Conservation (phyloP, 169 alveolate genomes). For the Plasmodium ovale region DNA sequence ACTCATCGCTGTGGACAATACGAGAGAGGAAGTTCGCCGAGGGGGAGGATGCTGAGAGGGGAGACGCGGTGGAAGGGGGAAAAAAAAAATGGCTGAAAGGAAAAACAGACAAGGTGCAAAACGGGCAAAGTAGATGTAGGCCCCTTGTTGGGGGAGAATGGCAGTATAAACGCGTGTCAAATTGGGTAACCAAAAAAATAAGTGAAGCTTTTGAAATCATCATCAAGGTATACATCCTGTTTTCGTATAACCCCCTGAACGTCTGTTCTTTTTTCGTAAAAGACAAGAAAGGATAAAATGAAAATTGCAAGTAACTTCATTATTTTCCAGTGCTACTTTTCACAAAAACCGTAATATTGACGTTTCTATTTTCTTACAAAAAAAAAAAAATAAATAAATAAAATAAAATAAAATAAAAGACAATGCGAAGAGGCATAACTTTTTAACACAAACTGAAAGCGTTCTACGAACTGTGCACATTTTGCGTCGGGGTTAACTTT, state of each 20-base stretch:
- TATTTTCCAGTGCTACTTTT: conserved; percentile 5
- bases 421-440: no score
- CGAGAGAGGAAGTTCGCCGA: conserved; percentile 62
- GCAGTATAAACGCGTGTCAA: neutral
- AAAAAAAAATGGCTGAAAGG: neutral
- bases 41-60: conserved; percentile 71
- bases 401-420: neutral
- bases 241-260: conserved; percentile 25
- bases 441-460: no score
- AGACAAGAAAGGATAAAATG: conserved; percentile 18
- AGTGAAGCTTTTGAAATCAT: conserved; percentile 68
- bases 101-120: neutral
- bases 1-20: conserved; percentile 59
- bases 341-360: no score
- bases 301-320: conserved; percentile 8
- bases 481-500: no score
- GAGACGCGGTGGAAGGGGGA: no score
- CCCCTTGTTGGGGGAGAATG: no score
- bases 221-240: conserved; percentile 64
- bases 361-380: no score
- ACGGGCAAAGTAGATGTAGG: neutral
- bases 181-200: conserved; percentile 54
- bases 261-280: conserved; percentile 12
- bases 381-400: no score
- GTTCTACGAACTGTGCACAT: no score